Evolutionary conservation across 2,329 filamentous ascomycete species (phyloP).

Genomic region (Pseudogymnoascus sp.): DNA sequence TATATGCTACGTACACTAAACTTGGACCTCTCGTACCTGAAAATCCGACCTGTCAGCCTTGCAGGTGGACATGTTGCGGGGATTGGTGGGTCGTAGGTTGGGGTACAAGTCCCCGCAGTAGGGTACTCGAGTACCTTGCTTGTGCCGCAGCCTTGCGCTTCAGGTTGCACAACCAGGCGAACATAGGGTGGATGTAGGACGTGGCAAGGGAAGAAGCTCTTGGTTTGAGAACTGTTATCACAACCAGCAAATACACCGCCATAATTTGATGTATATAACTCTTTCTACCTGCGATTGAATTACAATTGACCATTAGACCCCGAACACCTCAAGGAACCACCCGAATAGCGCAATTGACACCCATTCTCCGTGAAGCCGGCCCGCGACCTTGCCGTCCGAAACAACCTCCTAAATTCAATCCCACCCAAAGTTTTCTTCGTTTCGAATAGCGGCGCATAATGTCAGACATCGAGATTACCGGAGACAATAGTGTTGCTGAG

Average conservation of each 20-base stretch:
- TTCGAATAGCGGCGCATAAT: slow-evolving; percentile 15
- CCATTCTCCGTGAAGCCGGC: neutral
- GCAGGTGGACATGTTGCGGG: neutral
- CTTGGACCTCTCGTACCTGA: neutral
- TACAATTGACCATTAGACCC: neutral
- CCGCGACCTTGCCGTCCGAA: neutral
- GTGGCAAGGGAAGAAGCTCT: neutral
- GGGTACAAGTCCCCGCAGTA: neutral
- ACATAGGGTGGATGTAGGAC: neutral
- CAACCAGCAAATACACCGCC: neutral
- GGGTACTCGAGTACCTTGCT: neutral
- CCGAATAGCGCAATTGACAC: neutral
- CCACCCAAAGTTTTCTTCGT: neutral
- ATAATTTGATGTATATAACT: neutral
- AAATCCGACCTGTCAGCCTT: neutral
- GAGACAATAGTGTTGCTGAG: slow-evolving; percentile 14
- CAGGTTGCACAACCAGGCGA: neutral
- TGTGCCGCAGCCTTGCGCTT: neutral
- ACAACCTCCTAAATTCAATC: neutral
- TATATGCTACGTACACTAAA: neutral
- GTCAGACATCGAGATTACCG: slow-evolving; percentile 18
- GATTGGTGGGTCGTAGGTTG: slow-evolving; percentile 5
- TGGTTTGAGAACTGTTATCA: neutral
- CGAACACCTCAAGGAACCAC: neutral
- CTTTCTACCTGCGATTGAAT: neutral